A percentile compares a stretch with the other conserved stretches of the same genome.
Conservation (phyloP, 1,284 basidiomycete genomes). For the Trametes hirsuta region DNA sequence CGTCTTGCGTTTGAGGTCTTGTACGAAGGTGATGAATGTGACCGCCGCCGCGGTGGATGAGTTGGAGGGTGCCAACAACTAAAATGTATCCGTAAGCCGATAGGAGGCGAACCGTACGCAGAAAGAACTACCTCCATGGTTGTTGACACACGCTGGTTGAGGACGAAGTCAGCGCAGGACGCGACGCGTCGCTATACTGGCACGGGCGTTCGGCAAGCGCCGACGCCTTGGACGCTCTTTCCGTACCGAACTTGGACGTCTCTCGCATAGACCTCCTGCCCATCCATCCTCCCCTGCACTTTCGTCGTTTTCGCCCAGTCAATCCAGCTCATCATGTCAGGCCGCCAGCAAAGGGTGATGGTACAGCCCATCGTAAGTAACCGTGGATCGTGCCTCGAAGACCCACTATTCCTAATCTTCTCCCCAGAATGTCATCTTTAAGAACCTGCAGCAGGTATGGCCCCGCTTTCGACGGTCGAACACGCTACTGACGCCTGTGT, state of each 20-base stretch:
- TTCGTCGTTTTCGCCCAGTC: conserved; percentile 25
- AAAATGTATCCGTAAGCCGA: not conserved
- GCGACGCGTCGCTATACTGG: conserved; percentile 36
- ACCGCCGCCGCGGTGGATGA: conserved; percentile 96
- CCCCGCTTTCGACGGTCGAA: not conserved
- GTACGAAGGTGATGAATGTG: conserved; percentile 98
- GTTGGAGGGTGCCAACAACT: conserved; percentile 59
- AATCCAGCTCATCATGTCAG: conserved; percentile 70
- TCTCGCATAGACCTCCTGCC: conserved; percentile 16
- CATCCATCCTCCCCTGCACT: conserved; percentile 9
- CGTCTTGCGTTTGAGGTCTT: conserved; percentile 97
- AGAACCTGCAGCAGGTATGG: conserved; percentile 87
- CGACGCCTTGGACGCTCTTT: conserved; percentile 18
- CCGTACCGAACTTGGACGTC: conserved; percentile 12
- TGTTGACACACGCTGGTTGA: conserved; percentile 31
- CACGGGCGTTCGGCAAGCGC: conserved; percentile 24
- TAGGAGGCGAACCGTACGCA: not conserved
- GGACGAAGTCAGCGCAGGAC: conserved; percentile 25
- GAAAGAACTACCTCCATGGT: conserved; percentile 38
- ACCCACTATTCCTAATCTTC: conserved; percentile 18
- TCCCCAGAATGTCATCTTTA: conserved; percentile 95
- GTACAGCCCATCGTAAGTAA: conserved; percentile 92
- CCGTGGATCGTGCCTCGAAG: conserved; percentile 13
- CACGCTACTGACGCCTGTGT: conserved; percentile 13
- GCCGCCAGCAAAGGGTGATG: conserved; percentile 93